These are phyloP conservation scores for Petunia axillaris DNA, from an alignment of 257 asterid species.

Conservation along the genomic window DNA sequence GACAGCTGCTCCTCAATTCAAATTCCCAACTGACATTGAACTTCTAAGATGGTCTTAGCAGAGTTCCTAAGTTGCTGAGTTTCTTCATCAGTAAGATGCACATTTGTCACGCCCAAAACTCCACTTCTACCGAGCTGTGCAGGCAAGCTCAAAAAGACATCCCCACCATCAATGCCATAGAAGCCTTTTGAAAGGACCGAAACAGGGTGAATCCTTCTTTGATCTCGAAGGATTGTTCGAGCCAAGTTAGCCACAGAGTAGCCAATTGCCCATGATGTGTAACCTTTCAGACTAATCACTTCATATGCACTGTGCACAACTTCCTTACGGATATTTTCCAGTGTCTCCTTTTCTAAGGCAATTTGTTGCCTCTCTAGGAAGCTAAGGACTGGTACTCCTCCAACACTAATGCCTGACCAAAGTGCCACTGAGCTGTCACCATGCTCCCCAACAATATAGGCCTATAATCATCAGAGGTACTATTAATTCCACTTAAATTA, in stretches of 20 bases:
- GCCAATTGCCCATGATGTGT: constrained; percentile 97
- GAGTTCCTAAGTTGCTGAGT: constrained; percentile 61
- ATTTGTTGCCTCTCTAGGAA: constrained; percentile 70
- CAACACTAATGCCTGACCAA: constrained; percentile 92
- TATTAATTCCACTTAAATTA: neutral
- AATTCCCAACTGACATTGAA: constrained; percentile 66
- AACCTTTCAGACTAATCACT: constrained; percentile 79
- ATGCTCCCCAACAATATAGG: constrained; percentile 89
- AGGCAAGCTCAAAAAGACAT: constrained; percentile 85
- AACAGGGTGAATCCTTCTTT: constrained; percentile 80
- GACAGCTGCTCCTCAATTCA: constrained; percentile 29
- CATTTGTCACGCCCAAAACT: constrained; percentile 72
- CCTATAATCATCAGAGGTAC: constrained; percentile 37
- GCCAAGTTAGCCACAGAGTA: constrained; percentile 85
- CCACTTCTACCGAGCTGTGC: constrained; percentile 76
- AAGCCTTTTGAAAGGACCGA: constrained; percentile 80
- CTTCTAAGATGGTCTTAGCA: constrained; percentile 68
- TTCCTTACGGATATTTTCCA: constrained; percentile 66
- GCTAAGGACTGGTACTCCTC: constrained; percentile 82
- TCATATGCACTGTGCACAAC: constrained; percentile 83
- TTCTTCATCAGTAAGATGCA: constrained; percentile 79
- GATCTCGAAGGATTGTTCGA: constrained; percentile 73
- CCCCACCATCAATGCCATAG: constrained; percentile 62
- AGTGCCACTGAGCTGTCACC: constrained; percentile 92
- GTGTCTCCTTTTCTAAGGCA: constrained; percentile 66